phyloP scores from a whole-genome alignment of 495 filamentous ascomycete genomes.

The Aspergillus funiculosus region DNA sequence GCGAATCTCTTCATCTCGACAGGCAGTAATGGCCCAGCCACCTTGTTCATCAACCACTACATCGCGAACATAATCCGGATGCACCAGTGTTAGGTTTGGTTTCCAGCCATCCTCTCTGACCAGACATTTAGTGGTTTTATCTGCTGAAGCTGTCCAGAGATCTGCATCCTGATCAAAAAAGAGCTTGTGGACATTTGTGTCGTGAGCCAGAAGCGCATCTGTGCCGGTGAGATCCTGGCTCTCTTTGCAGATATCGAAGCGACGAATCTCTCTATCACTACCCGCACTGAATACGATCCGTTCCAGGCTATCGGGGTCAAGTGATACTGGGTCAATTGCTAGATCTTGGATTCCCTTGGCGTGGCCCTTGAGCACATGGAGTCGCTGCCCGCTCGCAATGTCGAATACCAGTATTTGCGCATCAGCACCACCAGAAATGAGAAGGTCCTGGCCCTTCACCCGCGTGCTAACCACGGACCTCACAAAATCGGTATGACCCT shows the following conservation, averaged over 20 bases:
- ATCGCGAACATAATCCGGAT: constrained; percentile 86
- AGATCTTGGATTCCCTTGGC: constrained; percentile 72
- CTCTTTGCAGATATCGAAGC: constrained; percentile 40
- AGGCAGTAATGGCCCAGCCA: constrained; percentile 84
- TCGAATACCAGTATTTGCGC: constrained; percentile 83
- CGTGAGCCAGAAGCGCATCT: constrained; percentile 69
- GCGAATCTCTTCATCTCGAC: constrained; percentile 84
- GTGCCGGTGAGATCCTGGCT: constrained; percentile 41
- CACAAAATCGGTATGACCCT: constrained; percentile 86
- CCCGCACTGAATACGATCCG: constrained; percentile 67
- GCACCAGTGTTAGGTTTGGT: constrained; percentile 62
- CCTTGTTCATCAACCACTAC: constrained; percentile 63
- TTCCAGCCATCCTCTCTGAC: constrained; percentile 59
- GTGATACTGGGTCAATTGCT: constrained; percentile 57
- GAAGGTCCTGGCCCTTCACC: constrained; percentile 53
- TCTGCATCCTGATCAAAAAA: constrained; percentile 69
- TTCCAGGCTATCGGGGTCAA: constrained; percentile 31
- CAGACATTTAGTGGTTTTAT: constrained; percentile 74
- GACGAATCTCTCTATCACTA: constrained; percentile 77
- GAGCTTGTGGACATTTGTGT: constrained; percentile 81
- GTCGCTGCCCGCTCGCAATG: constrained; percentile 53
- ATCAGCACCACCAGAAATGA: constrained; percentile 85
- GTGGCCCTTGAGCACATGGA: constrained; percentile 73
- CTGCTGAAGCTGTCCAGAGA: constrained; percentile 85
- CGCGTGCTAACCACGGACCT: constrained; percentile 58